Evolutionary conservation across 768 basidiomycete species (phyloP).

Genomic region (Chlorophyllum brunneum): DNA sequence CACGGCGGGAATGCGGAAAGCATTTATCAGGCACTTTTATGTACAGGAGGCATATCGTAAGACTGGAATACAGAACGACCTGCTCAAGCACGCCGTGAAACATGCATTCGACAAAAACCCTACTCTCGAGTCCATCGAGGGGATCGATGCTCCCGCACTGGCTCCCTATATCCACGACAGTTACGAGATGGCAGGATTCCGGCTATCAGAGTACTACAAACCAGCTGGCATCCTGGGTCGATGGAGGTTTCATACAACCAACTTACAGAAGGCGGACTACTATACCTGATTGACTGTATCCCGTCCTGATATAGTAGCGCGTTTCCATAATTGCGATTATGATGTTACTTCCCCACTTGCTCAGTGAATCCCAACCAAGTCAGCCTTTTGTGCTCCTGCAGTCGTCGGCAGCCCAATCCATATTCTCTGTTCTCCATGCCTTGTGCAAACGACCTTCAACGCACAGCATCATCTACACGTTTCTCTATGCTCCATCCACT

Average conservation of each 20-base stretch:
- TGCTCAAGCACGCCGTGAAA: conserved; percentile 55
- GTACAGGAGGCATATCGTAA: conserved; percentile 61
- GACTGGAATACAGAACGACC: conserved; percentile 57
- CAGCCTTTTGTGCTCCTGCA: conserved; percentile 53
- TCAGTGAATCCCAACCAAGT: conserved; percentile 4
- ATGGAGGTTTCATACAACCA: conserved; percentile 40
- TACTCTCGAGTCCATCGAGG: conserved; percentile 42
- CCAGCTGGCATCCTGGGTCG: conserved; percentile 46
- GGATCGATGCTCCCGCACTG: conserved; percentile 42
- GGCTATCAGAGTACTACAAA: conserved; percentile 35
- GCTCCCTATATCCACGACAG: conserved; percentile 44
- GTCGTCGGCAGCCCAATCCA: conserved; percentile 56
- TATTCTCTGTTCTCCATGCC: conserved; percentile 52
- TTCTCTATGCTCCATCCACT: conserved; percentile 54
- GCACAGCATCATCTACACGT: conserved; percentile 24
- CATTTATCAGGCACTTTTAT: conserved; percentile 70
- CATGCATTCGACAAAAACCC: conserved; percentile 49
- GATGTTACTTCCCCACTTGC: conserved; percentile 15
- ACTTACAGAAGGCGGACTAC: conserved; percentile 46
- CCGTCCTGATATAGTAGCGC: not conserved
- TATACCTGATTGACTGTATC: conserved; percentile 21
- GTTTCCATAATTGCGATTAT: not conserved
- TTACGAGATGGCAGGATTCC: conserved; percentile 47
- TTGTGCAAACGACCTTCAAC: conserved; percentile 17
- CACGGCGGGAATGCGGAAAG: conserved; percentile 43